Base-by-base conservation (phyloP, 176 grass and related monocot genomes). In the Tillandsia leiboldiana region DNA sequence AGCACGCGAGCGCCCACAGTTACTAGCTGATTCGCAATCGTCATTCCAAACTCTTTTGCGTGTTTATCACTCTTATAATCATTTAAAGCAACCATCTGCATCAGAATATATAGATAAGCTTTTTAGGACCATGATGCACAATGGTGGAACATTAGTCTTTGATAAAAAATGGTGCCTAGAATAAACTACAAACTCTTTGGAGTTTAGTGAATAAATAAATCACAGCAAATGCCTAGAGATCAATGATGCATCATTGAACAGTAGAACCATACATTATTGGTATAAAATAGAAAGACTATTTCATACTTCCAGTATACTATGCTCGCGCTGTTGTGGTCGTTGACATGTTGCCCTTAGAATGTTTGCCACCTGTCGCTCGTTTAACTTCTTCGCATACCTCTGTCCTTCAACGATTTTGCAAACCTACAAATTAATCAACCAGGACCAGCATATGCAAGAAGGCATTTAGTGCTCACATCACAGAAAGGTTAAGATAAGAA, bases 361-460 rank as follows among this genome's bases (percentile, higher is more conserved):
- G 8, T 1, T 51, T 42, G 79, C 64, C 0, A 96, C 89, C 68
- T 96, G 89, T 8, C 15, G 65, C 8, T 92, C 89, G 72, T 73
- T 92, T 50, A 97, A 65, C 70, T 89, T 97, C 11, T 61, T 78
- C 0, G 63, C 75, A 65, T 85, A 97, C 8, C 86, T 77, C 47
- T 97, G 86, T 56, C 93, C 93, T 26, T 70, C 77, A 13, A 85
- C 15, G 53, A 96, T 87, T 72, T 56, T 64, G 75, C 89, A 92
- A 15, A 90, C 81, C 93, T 92, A 71, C 18, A 86, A 2, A 81
- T 22, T 23, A 64, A 23, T 71, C 26, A 50, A 23, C 0, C 49
- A 11, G 75, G 50, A 8, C 61, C 13, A 27, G 33, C 65, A 57
- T 1, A 51, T 51, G 64, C 15, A 14, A 51, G 24, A 67, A 48